Percentiles rank a stretch among this genome's conserved stretches.
These are phyloP conservation scores for Trametes cingulata DNA, from an alignment of 768 basidiomycete genomes.

Conservation along the genomic window DNA sequence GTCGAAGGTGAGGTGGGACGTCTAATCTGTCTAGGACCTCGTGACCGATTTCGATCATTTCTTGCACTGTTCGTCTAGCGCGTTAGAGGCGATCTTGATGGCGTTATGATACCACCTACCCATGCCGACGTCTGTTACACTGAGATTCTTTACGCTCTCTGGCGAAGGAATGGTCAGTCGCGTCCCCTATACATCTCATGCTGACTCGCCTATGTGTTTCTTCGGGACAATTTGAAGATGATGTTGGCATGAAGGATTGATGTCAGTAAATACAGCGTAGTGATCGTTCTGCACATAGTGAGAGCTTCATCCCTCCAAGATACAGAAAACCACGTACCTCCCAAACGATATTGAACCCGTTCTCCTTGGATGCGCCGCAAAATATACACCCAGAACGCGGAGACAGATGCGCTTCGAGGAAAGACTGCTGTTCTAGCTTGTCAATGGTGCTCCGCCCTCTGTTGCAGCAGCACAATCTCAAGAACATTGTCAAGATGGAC, in stretches of 20 bases:
- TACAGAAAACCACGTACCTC: slow-evolving; percentile 29
- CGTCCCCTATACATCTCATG: neutral
- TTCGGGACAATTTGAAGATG: slow-evolving; percentile 41
- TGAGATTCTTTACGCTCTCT: slow-evolving; percentile 60
- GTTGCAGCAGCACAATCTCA: neutral
- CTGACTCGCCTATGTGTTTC: slow-evolving; percentile 36
- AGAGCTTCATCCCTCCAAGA: neutral
- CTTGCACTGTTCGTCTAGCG: slow-evolving; percentile 44
- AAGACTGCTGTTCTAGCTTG: slow-evolving; percentile 5
- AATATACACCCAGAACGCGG: slow-evolving; percentile 31
- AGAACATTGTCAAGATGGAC: neutral
- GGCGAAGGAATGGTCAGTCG: neutral
- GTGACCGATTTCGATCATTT: slow-evolving; percentile 54
- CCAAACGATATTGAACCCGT: slow-evolving; percentile 37
- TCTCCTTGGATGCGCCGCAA: slow-evolving; percentile 32
- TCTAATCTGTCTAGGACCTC: slow-evolving; percentile 49
- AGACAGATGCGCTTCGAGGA: neutral
- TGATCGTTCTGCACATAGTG: slow-evolving; percentile 29
- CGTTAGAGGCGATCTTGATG: too few species aligned
- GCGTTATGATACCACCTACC: slow-evolving; percentile 48
- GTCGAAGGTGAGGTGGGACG: slow-evolving; percentile 44
- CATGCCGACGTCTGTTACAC: slow-evolving; percentile 45
- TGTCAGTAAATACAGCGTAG: slow-evolving; percentile 38
- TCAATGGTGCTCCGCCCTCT: neutral
- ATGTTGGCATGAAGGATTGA: slow-evolving; percentile 35